Percentiles rank a stretch among this genome's conserved stretches.
Conservation (phyloP, 148 eudicot genomes). For the Cornus florida region DNA sequence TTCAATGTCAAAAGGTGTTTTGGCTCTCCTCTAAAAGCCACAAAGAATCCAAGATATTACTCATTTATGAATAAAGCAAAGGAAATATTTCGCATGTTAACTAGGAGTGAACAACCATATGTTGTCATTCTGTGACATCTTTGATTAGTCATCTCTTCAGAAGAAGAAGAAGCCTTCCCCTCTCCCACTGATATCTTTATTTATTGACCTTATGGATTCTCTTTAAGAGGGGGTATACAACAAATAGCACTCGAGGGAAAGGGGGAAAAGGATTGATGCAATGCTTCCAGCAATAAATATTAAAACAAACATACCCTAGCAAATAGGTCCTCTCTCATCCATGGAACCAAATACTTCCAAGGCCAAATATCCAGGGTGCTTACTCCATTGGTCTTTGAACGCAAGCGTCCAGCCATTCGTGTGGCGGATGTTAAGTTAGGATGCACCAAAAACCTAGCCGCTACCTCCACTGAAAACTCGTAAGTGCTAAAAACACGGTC, state of each 20-base stretch:
- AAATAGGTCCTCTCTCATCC: constrained; percentile 98
- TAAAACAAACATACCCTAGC: constrained; percentile 62
- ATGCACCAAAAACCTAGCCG: constrained; percentile 89
- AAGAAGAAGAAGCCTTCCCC: not conserved
- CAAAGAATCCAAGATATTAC: not conserved
- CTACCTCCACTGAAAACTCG: constrained; percentile 91
- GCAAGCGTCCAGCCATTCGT: constrained; percentile 51
- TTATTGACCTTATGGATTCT: not conserved
- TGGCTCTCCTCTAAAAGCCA: not conserved
- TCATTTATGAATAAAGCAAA: not conserved
- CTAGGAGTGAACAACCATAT: not conserved
- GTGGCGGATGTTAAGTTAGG: constrained; percentile 78
- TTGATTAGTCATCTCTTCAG: not conserved
- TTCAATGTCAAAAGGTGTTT: not conserved
- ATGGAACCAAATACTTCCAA: constrained; percentile 97
- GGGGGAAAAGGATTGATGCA: not conserved
- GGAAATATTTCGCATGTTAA: not conserved
- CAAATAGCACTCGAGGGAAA: not conserved
- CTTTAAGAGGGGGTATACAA: not conserved
- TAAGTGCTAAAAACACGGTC: constrained; percentile 95
- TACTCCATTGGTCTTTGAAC: constrained; percentile 48
- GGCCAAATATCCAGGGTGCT: constrained; percentile 97
- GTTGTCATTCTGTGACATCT: not conserved
- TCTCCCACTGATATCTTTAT: not conserved
- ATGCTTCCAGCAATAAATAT: not conserved